These are phyloP conservation scores for Sonneratia alba DNA, from an alignment of 345 rosid genomes.

Conservation along the genomic window DNA sequence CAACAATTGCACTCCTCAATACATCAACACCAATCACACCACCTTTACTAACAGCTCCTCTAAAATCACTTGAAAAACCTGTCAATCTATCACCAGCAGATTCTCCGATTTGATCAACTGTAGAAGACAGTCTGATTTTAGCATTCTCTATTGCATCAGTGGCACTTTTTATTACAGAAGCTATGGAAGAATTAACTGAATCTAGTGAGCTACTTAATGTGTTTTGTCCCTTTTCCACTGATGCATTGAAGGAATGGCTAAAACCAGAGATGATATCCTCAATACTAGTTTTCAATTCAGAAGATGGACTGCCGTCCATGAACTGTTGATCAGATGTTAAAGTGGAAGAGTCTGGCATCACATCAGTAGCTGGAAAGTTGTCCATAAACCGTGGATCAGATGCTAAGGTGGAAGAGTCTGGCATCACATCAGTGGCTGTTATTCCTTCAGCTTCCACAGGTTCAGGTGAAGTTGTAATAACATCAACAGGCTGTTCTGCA, in stretches of 20 bases:
- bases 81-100: conserved; percentile 37
- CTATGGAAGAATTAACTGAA: conserved; percentile 39
- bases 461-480: conserved; percentile 19
- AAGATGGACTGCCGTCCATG: conserved; percentile 27
- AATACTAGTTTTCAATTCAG: conserved; percentile 32
- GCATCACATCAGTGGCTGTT: conserved; percentile 21
- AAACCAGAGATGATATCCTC: conserved; percentile 41
- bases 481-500: conserved; percentile 27
- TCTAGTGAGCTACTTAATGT: conserved; percentile 49
- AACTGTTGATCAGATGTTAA: conserved; percentile 25
- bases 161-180: conserved; percentile 47
- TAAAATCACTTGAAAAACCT: conserved; percentile 41
- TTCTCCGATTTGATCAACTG: conserved; percentile 48
- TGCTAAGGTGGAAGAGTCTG: conserved; percentile 26
- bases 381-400: conserved; percentile 28
- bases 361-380: conserved; percentile 24
- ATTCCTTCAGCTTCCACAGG: conserved; percentile 32
- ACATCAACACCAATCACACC: conserved; percentile 41
- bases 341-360: conserved; percentile 26
- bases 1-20: conserved; percentile 50
- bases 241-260: conserved; percentile 37
- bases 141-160: conserved; percentile 50
- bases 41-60: conserved; percentile 50
- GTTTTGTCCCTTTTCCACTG: conserved; percentile 46
- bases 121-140: conserved; percentile 32